Percentiles rank a stretch among this genome's conserved stretches.
Conservation (phyloP, 1,139 yeast species). For the Yamadazyma siamensis region DNA sequence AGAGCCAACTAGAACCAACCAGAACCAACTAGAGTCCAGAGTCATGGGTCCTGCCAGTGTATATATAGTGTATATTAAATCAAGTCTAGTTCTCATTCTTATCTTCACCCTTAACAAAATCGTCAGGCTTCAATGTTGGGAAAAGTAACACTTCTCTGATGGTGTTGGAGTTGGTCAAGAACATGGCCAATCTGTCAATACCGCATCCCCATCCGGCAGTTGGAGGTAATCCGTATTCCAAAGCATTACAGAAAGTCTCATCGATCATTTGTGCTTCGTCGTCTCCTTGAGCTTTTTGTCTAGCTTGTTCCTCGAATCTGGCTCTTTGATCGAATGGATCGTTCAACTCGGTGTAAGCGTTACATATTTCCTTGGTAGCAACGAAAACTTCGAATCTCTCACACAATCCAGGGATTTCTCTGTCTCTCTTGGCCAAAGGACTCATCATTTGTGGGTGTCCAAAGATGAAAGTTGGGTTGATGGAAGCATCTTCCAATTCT, state of each 20-base stretch:
- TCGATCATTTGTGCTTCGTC: slow-evolving; percentile 97
- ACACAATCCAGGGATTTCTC: slow-evolving; percentile 89
- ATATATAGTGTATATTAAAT: slow-evolving; percentile 5
- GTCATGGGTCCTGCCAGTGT: neutral
- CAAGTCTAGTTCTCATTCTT: slow-evolving; percentile 15
- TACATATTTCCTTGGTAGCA: slow-evolving; percentile 96
- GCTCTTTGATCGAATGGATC: slow-evolving; percentile 98
- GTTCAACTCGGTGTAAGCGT: slow-evolving; percentile 97
- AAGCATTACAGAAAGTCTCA: slow-evolving; percentile 95
- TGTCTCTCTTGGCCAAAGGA: slow-evolving; percentile 95
- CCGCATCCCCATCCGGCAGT: slow-evolving; percentile 99
- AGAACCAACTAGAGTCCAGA: neutral
- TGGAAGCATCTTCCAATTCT: slow-evolving; percentile 85
- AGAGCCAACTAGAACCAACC: neutral
- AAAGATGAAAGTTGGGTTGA: slow-evolving; percentile 95
- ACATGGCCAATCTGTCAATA: slow-evolving; percentile 97
- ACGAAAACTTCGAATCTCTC: slow-evolving; percentile 98
- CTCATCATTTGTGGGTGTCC: slow-evolving; percentile 99
- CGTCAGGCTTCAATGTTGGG: slow-evolving; percentile 98
- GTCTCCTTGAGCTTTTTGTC: slow-evolving; percentile 98
- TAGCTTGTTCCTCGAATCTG: slow-evolving; percentile 97
- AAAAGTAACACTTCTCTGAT: slow-evolving; percentile 96
- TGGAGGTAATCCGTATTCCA: slow-evolving; percentile 98
- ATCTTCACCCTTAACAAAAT: slow-evolving; percentile 40
- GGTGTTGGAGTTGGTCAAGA: slow-evolving; percentile 92